These are phyloP conservation scores for Quercus bicolor DNA, from an alignment of 306 rosid genomes.

Conservation along the genomic window DNA sequence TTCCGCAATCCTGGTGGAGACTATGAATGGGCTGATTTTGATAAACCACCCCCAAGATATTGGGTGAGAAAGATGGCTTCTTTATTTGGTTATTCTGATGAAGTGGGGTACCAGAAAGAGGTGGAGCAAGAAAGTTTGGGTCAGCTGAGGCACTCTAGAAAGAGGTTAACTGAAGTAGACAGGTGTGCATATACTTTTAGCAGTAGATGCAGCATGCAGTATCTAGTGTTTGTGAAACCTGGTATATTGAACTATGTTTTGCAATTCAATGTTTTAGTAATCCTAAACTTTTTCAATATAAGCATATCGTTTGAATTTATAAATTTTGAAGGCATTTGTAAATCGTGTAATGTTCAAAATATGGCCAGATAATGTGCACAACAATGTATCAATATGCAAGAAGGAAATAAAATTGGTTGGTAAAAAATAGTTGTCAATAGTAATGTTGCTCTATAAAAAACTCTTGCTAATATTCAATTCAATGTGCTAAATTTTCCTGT, in stretches of 20 bases:
- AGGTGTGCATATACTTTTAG: slow-evolving; percentile 42
- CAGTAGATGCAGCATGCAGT: not conserved
- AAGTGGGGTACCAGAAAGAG: slow-evolving; percentile 28
- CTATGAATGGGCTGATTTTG: slow-evolving; percentile 94
- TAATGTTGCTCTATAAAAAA: not conserved
- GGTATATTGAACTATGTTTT: not conserved
- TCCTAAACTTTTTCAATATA: not conserved
- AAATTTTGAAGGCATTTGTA: not conserved
- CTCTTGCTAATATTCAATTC: not conserved
- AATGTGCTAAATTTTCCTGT: not conserved
- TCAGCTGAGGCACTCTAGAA: slow-evolving; percentile 31
- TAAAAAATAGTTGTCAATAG: not conserved
- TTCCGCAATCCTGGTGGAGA: slow-evolving; percentile 92
- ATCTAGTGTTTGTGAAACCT: not conserved
- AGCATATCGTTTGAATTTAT: too few relatives aligned
- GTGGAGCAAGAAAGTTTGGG: slow-evolving; percentile 31
- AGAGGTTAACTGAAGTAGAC: slow-evolving; percentile 37
- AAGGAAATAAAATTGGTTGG: not conserved
- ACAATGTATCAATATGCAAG: not conserved
- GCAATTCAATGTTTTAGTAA: not conserved
- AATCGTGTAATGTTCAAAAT: not conserved
- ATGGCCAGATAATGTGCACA: not conserved
- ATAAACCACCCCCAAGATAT: slow-evolving; percentile 77
- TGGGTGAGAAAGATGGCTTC: slow-evolving; percentile 75
- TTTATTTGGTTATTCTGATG: slow-evolving; percentile 73